These are phyloP conservation scores for Leccinum olivaceopallidum DNA, from an alignment of 768 basidiomycete genomes.

Conservation along the genomic window DNA sequence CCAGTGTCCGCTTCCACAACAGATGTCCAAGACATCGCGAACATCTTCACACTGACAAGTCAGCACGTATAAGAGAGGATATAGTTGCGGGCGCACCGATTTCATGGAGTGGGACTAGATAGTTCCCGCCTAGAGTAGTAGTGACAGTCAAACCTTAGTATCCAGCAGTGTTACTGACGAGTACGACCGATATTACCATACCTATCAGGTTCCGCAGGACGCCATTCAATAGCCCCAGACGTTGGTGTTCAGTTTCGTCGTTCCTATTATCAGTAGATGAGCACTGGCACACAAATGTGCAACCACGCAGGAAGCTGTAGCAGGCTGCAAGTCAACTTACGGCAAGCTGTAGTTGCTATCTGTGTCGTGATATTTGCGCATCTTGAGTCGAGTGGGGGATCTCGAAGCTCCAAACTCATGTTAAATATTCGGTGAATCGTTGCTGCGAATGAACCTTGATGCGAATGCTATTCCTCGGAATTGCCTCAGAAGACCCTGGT, in stretches of 20 bases:
- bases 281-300: neutral
- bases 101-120: slow-evolving; percentile 1
- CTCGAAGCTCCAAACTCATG: neutral
- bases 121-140: slow-evolving; percentile 1
- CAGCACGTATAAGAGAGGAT: neutral
- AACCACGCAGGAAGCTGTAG: too few relatives aligned
- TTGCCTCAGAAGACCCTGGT: neutral
- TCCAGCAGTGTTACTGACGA: neutral
- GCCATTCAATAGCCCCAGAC: slow-evolving; percentile 1
- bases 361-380: slow-evolving; percentile 6
- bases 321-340: neutral
- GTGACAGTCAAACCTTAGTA: neutral
- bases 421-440: neutral
- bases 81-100: neutral
- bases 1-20: slow-evolving; percentile 12
- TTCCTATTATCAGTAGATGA: neutral
- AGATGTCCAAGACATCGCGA: slow-evolving; percentile 4
- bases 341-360: slow-evolving; percentile 6
- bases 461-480: neutral
- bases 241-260: slow-evolving; percentile 1
- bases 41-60: neutral
- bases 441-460: neutral
- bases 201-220: slow-evolving; percentile 2
- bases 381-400: neutral
- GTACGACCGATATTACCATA: neutral